Evolutionary conservation across 1,139 yeast species (phyloP), one percentile per base, ranked within the genome.

Genomic region (Pichiaceae sp.): DNA sequence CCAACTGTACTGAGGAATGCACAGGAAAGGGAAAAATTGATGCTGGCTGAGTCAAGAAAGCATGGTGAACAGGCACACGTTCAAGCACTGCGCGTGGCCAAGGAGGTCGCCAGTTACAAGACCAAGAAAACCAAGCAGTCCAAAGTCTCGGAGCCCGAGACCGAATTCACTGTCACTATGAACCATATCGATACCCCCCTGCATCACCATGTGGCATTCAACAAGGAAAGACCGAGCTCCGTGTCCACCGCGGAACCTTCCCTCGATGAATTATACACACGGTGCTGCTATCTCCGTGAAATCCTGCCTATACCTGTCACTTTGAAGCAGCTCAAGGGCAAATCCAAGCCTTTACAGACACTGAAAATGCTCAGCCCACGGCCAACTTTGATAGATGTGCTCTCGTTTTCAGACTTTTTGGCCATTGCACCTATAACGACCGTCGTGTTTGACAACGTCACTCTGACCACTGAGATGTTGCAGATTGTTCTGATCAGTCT

Each of bases 231-330:
- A 15, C 53, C 46, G 30, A 53, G 51, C 30, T 34, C 47, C 26
- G 2, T 37, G 28, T 6, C 20, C 14, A 19, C 20, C 16, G 23
- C 15, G 4, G 28, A 20, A 11, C 25, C 23, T 11, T 66, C 84
- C 0, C 61, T 85, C 40, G 91, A 81, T 47, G 58, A 72, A 6
- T 64, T 82, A 56, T 82, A 82, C 54, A 78, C 91, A 0, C 64
- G 93, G 44, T 89, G 96, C 56, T 89, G 97, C 53, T 96, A 89
- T 59, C 65, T 89, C 42, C 69, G 97, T 39, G 97, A 89, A 52
- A 89, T 89, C 38, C 62, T 89, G 45, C 96, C 97, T 0, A 87
- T 89, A 41, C 94, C 91, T 2, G 85, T 89, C 1, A 80, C 84
- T 11, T 54, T 81, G 41, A 79, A 79, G 49, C 97, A 89, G 56